Conservation (phyloP, 305 asterid genomes). For the Fraxinus velutina region DNA sequence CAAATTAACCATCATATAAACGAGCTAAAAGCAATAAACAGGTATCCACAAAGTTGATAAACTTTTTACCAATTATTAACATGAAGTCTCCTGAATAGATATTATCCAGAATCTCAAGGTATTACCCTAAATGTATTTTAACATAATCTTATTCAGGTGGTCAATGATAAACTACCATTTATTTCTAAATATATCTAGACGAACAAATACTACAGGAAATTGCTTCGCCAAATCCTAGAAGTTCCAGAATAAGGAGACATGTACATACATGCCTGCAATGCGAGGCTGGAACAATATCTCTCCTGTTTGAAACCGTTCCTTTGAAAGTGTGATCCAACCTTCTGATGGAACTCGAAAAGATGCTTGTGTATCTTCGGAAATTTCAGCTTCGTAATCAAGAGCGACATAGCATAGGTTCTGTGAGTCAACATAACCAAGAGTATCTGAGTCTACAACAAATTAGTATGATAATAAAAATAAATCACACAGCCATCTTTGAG, state of each 20-base stretch:
- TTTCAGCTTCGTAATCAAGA: constrained; percentile 84
- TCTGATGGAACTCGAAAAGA: constrained; percentile 61
- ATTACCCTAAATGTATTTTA: neutral
- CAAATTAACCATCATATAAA: neutral
- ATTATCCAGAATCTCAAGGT: neutral
- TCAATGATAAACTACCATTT: neutral
- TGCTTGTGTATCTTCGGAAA: constrained; percentile 61
- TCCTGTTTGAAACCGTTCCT: constrained; percentile 94
- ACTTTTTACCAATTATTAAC: neutral
- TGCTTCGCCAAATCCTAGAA: constrained; percentile 21
- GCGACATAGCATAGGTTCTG: constrained; percentile 97
- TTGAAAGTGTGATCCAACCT: constrained; percentile 65
- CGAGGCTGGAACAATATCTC: constrained; percentile 90
- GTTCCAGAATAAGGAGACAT: constrained; percentile 28
- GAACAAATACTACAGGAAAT: constrained; percentile 7
- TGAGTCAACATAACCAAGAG: constrained; percentile 31
- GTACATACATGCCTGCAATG: constrained; percentile 81
- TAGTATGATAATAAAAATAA: neutral
- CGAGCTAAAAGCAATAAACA: neutral
- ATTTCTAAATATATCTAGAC: constrained; percentile 7
- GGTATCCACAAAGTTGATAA: neutral
- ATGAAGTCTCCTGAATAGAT: neutral
- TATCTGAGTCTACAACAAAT: constrained; percentile 15
- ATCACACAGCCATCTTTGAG: constrained; percentile 1
- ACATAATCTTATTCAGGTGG: neutral